Evolutionary conservation across 2,329 filamentous ascomycete species (phyloP).

Genomic region (Stachybotrys chartarum): DNA sequence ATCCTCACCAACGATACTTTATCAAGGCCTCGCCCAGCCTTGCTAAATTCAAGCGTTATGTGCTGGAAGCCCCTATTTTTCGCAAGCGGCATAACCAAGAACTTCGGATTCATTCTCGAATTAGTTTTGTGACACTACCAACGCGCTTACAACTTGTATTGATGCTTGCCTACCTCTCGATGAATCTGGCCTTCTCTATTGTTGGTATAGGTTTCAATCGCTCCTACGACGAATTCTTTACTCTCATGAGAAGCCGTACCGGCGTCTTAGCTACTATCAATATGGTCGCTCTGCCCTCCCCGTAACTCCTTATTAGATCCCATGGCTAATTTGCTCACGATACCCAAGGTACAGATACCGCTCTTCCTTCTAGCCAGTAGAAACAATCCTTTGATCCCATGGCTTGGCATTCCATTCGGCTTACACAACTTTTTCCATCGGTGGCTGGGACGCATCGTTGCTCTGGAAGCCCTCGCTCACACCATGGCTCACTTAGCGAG

Average conservation of each 20-base stretch:
- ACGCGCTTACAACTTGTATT: conserved; percentile 54
- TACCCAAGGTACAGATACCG: conserved; percentile 41
- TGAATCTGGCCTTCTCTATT: conserved; percentile 61
- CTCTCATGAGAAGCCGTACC: conserved; percentile 57
- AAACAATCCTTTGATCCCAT: conserved; percentile 70
- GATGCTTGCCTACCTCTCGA: conserved; percentile 45
- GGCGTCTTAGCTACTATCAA: conserved; percentile 67
- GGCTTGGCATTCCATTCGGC: conserved; percentile 70
- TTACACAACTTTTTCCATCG: conserved; percentile 77
- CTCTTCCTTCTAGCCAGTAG: conserved; percentile 67
- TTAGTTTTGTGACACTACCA: conserved; percentile 53
- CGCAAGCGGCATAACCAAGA: conserved; percentile 59
- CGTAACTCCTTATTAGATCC: not conserved
- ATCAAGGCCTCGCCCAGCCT: conserved; percentile 44
- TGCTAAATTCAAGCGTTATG: conserved; percentile 64
- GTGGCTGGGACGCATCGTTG: conserved; percentile 72
- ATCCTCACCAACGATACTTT: conserved; percentile 76
- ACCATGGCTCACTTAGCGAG: conserved; percentile 51
- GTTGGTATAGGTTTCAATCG: conserved; percentile 54
- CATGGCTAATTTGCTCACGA: no score
- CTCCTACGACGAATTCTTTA: conserved; percentile 33
- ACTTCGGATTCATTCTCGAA: conserved; percentile 48
- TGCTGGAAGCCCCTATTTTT: conserved; percentile 61
- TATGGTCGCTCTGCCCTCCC: conserved; percentile 45
- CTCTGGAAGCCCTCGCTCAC: conserved; percentile 62